These are phyloP conservation scores for Scheffersomyces illinoinensis DNA, from an alignment of 1,139 yeast genomes.

Conservation along the genomic window DNA sequence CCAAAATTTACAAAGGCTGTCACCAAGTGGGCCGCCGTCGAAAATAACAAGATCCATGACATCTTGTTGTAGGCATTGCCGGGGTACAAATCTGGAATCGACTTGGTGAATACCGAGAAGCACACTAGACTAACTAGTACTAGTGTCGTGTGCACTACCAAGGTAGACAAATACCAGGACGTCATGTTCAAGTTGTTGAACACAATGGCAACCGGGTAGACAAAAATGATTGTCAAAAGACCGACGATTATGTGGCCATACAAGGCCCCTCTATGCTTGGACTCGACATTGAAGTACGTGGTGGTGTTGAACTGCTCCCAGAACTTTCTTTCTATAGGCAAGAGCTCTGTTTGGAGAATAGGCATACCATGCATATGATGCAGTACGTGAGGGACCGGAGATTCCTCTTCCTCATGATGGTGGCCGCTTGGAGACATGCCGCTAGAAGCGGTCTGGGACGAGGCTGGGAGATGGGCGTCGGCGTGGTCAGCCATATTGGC, in stretches of 20 bases:
- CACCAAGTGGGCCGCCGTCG: constrained; percentile 53
- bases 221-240: constrained; percentile 46
- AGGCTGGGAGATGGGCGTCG: neutral
- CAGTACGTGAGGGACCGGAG: constrained; percentile 52
- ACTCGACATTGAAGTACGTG: constrained; percentile 63
- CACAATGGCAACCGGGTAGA: constrained; percentile 73
- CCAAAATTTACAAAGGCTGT: constrained; percentile 41
- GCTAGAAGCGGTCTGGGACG: neutral
- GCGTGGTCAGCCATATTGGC: neutral
- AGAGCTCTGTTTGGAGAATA: constrained; percentile 64
- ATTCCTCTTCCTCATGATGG: constrained; percentile 1
- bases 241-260: constrained; percentile 56
- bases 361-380: constrained; percentile 73
- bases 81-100: constrained; percentile 74
- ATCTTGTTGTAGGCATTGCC: constrained; percentile 69
- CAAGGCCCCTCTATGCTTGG: constrained; percentile 53
- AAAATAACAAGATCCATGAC: constrained; percentile 58
- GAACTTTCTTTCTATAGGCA: constrained; percentile 69
- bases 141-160: constrained; percentile 51
- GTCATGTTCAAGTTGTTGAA: constrained; percentile 59
- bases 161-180: constrained; percentile 54
- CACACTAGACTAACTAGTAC: constrained; percentile 54
- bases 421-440: neutral
- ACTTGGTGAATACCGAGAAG: constrained; percentile 58
- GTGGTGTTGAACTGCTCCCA: constrained; percentile 87